phyloP scores from a whole-genome alignment of 345 rosid species.

The Citrus trifoliata region DNA sequence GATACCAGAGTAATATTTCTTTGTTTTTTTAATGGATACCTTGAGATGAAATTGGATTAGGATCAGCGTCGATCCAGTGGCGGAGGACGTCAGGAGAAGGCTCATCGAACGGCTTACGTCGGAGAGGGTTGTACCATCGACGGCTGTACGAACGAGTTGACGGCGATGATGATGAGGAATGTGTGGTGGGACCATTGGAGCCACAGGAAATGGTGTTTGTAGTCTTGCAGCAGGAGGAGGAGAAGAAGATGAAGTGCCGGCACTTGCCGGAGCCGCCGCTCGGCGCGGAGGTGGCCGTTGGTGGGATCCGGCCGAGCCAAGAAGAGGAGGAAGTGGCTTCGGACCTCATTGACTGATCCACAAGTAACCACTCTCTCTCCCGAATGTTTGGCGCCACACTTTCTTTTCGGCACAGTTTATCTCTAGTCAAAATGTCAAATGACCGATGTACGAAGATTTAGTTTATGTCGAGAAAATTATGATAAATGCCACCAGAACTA shows the following conservation, averaged over 20 bases:
- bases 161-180: not conserved
- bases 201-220: not conserved
- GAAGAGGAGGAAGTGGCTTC: not conserved
- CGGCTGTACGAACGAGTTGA: conserved; percentile 17
- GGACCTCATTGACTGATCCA: not conserved
- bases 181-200: not conserved
- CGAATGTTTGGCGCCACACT: not conserved
- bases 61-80: conserved; percentile 61
- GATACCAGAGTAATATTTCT: too few species aligned
- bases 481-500: too few species aligned
- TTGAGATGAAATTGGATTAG: conserved; percentile 15
- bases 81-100: conserved; percentile 45
- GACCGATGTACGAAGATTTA: too few species aligned
- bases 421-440: not conserved
- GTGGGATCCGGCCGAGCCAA: not conserved
- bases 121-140: conserved; percentile 37
- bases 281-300: not conserved
- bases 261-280: not conserved
- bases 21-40: conserved; percentile 15
- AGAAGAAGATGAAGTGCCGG: not conserved
- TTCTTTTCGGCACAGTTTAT: not conserved
- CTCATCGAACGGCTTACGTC: conserved; percentile 23
- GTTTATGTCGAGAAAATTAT: too few species aligned
- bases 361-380: not conserved
- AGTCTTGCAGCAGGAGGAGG: not conserved